Base-by-base conservation (phyloP, 2,329 filamentous ascomycete species). In the Stagonosporopsis chrysanthemi region DNA sequence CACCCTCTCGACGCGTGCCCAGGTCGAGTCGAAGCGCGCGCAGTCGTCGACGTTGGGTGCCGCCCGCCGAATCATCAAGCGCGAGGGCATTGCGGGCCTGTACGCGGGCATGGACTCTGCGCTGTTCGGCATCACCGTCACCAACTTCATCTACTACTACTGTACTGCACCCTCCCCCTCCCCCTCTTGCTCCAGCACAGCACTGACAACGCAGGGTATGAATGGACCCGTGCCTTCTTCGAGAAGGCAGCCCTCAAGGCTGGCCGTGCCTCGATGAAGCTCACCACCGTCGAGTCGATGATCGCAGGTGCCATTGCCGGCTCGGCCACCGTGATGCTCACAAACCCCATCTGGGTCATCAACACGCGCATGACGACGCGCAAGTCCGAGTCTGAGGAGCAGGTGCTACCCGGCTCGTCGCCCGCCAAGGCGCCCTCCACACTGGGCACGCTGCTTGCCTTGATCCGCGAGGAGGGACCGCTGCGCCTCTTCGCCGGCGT, bases 91-190 rank as follows among this genome's bases (percentile, higher is more conserved):
- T 54, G 82, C 86, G 2, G 95, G 95, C 29, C 87, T 99, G 33
- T 99, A 98, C 76, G 88, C 95, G 6, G 95, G 95, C 39, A 86
- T 99, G 58, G 92, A 96, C 77, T 96, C 91, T 61, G 95, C 95
- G 48, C 84, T 99, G 42, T 97, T 99, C 78, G 95, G 95, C 76
- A 98, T 99, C 82, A 95, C 90, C 78, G 89, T 99, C 68, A 99
- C 95, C 70, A 99, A 99, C 83, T 99, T 99, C 76, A 94, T 99
- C 44, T 99, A 99, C 84, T 99, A 99, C 82, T 99, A 98, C 84
- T 99, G 91, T 83, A 66, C 31, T n/a, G 31, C 31, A 33, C 45
- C 12, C 24, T 31, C 42, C 8, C n/a, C 29, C 23, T 41, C 6
- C 19, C n/a, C 29, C 23, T 41, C 6, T 17, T 12, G 6, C 8